Evolutionary conservation across 257 asterid species (phyloP).

Genomic region (Nicotiana noctiflora): DNA sequence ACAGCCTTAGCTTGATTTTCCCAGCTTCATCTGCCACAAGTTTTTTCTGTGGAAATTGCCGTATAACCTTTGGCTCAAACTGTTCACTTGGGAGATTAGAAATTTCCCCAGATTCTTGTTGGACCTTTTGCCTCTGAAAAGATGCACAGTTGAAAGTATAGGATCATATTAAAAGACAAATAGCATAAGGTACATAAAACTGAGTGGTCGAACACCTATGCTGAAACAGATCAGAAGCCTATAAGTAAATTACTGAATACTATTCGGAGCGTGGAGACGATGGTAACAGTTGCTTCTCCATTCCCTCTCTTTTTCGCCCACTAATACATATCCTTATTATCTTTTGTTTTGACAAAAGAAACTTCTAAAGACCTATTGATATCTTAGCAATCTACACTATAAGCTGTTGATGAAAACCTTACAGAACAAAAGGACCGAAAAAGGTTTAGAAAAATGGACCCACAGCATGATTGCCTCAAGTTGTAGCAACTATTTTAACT

Average conservation of each 20-base stretch:
- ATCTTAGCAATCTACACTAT: neutral
- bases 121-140: conserved; percentile 66
- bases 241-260: neutral
- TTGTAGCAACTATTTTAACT: too few relatives aligned
- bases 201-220: neutral
- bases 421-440: too few relatives aligned
- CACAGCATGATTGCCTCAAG: too few relatives aligned
- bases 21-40: conserved; percentile 37
- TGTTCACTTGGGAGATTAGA: conserved; percentile 10
- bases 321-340: neutral
- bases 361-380: conserved; percentile 26
- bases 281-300: neutral
- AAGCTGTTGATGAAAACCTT: neutral
- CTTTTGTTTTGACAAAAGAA: neutral
- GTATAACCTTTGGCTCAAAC: conserved; percentile 43
- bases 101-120: conserved; percentile 19
- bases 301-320: neutral
- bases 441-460: too few relatives aligned
- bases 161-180: neutral
- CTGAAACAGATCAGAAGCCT: neutral
- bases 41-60: conserved; percentile 55
- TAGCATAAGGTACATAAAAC: neutral
- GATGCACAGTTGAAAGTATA: neutral
- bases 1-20: conserved; percentile 39
- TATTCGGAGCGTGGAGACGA: neutral